Percentiles rank a stretch among this genome's conserved stretches.
phyloP scores from a whole-genome alignment of 163 green algal species.

The Volvox carteri region DNA sequence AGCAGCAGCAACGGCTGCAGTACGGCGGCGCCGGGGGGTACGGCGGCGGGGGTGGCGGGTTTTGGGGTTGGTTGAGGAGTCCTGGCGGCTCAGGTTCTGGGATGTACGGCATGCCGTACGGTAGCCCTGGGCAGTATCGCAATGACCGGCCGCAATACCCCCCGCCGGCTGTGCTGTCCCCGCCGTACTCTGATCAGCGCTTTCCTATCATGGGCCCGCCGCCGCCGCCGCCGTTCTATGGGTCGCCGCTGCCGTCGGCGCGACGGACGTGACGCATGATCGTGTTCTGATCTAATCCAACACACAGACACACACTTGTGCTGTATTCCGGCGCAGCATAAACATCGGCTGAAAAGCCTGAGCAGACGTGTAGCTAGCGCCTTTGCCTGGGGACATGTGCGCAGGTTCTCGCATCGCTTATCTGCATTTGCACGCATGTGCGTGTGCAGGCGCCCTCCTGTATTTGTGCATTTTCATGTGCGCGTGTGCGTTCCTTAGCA shows the following conservation, averaged over 20 bases:
- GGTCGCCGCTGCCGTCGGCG: neutral
- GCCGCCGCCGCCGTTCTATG: neutral
- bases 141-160: slow-evolving; percentile 44
- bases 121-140: neutral
- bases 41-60: slow-evolving; percentile 4
- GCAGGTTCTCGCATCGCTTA: no score
- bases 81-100: slow-evolving; percentile 4
- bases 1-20: neutral
- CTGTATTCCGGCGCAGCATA: no score
- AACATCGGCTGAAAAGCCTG: no score
- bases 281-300: no score
- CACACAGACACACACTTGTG: no score
- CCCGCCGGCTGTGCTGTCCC: slow-evolving; percentile 33
- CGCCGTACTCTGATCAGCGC: slow-evolving; percentile 46
- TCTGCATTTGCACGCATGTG: no score
- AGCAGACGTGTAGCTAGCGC: no score
- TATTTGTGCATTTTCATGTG: no score
- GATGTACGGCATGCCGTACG: slow-evolving; percentile 25
- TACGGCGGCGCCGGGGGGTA: neutral
- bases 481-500: no score
- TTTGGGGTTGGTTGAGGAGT: slow-evolving; percentile 50
- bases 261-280: neutral
- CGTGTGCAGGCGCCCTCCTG: no score
- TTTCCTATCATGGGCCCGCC: neutral
- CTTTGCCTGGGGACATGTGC: no score